phyloP scores from a whole-genome alignment of 345 rosid species.

The Fremontodendron californicum region DNA sequence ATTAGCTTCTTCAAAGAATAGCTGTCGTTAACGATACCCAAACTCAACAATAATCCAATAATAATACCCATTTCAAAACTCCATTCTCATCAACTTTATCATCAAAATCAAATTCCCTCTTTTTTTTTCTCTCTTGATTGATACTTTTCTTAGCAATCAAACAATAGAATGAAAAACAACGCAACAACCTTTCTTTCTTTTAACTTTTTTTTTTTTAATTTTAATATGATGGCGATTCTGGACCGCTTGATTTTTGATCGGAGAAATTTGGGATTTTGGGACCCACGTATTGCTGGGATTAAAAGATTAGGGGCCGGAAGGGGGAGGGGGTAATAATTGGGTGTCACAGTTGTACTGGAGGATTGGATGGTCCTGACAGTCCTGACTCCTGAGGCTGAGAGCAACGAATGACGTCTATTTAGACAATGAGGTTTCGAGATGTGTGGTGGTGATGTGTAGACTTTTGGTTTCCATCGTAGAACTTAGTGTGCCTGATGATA shows the following conservation, averaged over 20 bases:
- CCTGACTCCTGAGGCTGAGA: background rate
- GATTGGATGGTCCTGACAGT: background rate
- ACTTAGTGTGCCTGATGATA: background rate
- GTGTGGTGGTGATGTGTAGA: background rate
- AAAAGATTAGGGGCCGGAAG: background rate
- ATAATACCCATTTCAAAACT: conserved; percentile 22
- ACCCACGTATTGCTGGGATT: background rate
- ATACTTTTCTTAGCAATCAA: conserved; percentile 28
- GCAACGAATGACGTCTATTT: background rate
- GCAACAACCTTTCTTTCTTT: background rate
- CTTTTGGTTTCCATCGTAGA: background rate
- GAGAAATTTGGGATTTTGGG: background rate
- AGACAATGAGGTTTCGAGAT: background rate
- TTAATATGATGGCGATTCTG: background rate
- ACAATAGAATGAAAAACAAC: conserved; percentile 3
- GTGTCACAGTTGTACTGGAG: background rate
- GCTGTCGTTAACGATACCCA: conserved; percentile 16
- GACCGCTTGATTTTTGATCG: background rate
- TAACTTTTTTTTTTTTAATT: too few relatives aligned
- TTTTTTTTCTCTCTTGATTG: background rate
- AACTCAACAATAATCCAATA: background rate
- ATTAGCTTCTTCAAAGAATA: conserved; percentile 11
- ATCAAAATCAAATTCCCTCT: background rate
- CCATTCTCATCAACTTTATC: conserved; percentile 5
- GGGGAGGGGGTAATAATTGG: background rate